Base-by-base conservation (phyloP, 2,329 filamentous ascomycete species). In the Metarhizium brunneum region DNA sequence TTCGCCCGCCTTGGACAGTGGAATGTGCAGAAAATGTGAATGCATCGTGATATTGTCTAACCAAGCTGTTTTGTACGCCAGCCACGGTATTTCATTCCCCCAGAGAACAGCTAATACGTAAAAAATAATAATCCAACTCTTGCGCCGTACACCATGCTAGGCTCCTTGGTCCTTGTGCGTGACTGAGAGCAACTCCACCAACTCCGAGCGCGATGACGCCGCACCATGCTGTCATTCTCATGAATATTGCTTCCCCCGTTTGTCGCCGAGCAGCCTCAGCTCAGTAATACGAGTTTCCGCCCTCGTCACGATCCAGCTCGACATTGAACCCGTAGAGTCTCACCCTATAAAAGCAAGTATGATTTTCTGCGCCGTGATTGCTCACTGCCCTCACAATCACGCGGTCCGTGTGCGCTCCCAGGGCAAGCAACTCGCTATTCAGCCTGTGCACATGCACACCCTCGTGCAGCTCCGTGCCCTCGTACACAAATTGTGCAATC, bases 311-410 rank as follows among this genome's bases (percentile, higher is more conserved):
- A 45, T 63, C 58, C 29, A 63, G 54, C 36, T 77, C 67, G 36
- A 56, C 42, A 51, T 60, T 62, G 18, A 54, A 16, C 76, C 85
- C 71, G 64, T 81, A 85, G 48, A 87, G 57, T 55, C 77, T 71
- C n/a, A 85, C 68, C 1, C 84, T 73, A 68, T 87, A 88, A 62
- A 88, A 79, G 65, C 85, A 87, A 3, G 84, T 87, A 63, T 85
- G 83, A 50, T 81, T 70, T 30, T 63, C 65, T 10, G 75, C 71
- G 14, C 84, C 83, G 62, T 84, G 78, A 64, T 87, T 87, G 63
- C 71, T 80, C 55, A 76, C 67, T 2, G 80, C 77, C 13, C 83
- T 73, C 29, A 88, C 66, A 18, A 83, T 65, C 7, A 87, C 65
- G 8, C 78, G 71, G 50, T 77, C 74, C 4, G 82, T 82, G 16